phyloP scores from a whole-genome alignment of 164 flowering plant genomes.

The Echeveria elegans region DNA sequence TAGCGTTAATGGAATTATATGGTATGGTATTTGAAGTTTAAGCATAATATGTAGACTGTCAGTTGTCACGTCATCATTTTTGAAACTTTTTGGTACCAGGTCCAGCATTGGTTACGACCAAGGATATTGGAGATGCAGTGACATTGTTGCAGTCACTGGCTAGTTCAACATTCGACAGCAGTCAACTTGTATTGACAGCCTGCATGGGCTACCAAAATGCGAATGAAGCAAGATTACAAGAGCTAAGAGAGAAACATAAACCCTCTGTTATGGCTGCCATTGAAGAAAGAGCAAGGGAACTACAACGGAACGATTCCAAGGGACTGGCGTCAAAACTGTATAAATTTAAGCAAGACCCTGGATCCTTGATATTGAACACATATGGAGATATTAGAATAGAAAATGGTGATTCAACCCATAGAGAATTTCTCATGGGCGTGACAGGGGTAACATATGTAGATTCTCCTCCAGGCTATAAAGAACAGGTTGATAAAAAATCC shows the following conservation, averaged over 20 bases:
- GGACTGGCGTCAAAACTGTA: conserved; percentile 75
- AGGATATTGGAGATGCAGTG: conserved; percentile 98
- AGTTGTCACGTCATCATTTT: background rate
- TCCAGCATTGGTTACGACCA: conserved; percentile 94
- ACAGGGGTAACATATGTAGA: conserved; percentile 34
- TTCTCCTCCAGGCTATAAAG: conserved; percentile 47
- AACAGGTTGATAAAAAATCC: conserved; percentile 35
- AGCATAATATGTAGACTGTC: background rate
- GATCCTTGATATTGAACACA: conserved; percentile 35
- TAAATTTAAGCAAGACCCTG: conserved; percentile 67
- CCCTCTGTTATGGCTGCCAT: conserved; percentile 50
- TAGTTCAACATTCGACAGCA: conserved; percentile 97
- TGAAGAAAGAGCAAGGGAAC: conserved; percentile 81
- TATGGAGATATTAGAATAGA: conserved; percentile 19
- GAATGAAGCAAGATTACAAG: conserved; percentile 56
- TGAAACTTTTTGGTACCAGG: conserved; percentile 30
- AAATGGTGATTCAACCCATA: conserved; percentile 25
- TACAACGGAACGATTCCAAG: conserved; percentile 62
- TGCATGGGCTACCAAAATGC: conserved; percentile 93
- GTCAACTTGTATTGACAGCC: conserved; percentile 95
- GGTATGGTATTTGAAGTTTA: conserved; percentile 40
- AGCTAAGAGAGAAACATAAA: conserved; percentile 71
- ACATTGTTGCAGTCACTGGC: conserved; percentile 90
- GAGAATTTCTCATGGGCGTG: conserved; percentile 28
- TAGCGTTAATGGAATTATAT: conserved; percentile 96